Conservation (phyloP, 345 rosid genomes). For the Trapa incisa region DNA sequence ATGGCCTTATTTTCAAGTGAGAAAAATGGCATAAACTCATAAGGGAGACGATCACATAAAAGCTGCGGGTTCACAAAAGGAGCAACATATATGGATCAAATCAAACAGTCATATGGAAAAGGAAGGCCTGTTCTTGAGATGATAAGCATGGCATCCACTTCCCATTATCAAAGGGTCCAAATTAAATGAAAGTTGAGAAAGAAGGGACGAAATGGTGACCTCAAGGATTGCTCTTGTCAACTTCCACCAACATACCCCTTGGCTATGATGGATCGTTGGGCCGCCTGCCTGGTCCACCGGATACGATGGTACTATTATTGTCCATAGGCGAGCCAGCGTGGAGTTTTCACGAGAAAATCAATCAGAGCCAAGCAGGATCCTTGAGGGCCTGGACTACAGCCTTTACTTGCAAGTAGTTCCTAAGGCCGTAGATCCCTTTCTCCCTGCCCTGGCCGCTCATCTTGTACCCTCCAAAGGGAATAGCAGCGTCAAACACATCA, state of each 20-base stretch:
- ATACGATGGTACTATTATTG: background rate
- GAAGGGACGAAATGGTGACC: no score
- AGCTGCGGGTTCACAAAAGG: background rate
- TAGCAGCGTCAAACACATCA: slow-evolving; percentile 61
- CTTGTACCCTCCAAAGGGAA: slow-evolving; percentile 93
- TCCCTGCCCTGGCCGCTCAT: slow-evolving; percentile 91
- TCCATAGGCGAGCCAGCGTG: background rate
- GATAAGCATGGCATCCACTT: no score
- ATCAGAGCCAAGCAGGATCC: slow-evolving; percentile 79
- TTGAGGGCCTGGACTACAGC: slow-evolving; percentile 73
- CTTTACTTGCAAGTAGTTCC: slow-evolving; percentile 79
- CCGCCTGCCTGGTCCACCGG: background rate
- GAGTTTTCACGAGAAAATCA: background rate
- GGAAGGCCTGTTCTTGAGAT: background rate
- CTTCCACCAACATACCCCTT: no score
- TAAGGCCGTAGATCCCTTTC: slow-evolving; percentile 69
- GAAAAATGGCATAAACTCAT: background rate
- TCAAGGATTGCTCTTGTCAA: no score
- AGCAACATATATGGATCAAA: background rate
- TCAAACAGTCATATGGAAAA: background rate
- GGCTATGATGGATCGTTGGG: no score
- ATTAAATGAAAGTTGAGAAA: no score
- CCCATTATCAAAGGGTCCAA: no score
- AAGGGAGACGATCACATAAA: background rate
- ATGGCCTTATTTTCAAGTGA: background rate